A percentile compares a stretch with the other conserved stretches of the same genome.
Evolutionary conservation across 179 eudicot genomes (phyloP).

Genomic region (Amaranthus tricolor): DNA sequence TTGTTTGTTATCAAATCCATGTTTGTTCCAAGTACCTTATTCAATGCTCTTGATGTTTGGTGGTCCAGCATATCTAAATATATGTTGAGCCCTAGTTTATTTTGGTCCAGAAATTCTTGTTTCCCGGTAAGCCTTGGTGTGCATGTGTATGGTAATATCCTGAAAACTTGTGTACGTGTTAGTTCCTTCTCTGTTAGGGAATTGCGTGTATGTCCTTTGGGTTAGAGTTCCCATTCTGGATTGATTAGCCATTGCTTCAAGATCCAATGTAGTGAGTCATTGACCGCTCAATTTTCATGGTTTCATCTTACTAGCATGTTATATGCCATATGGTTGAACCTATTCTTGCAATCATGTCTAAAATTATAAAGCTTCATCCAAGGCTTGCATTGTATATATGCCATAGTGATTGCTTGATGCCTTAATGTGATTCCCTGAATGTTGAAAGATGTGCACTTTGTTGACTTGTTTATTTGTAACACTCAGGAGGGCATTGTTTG

Average conservation of each 20-base stretch:
- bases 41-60: neutral
- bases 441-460: neutral
- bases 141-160: no score
- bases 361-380: no score
- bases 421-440: neutral
- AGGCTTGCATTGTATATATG: no score
- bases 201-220: neutral
- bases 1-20: neutral
- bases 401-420: neutral
- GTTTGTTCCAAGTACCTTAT: no score
- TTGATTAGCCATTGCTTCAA: neutral
- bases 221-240: neutral
- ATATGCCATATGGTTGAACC: no score
- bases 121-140: no score
- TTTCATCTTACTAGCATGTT: neutral
- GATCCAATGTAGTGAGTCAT: neutral
- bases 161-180: no score
- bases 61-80: neutral
- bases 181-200: neutral
- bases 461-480: constrained; percentile 10
- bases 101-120: neutral
- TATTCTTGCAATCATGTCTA: no score
- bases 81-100: neutral
- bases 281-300: no score
- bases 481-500: constrained; percentile 68